Evolutionary conservation across 1,284 basidiomycete species (phyloP), one percentile per base, ranked within the genome.

Genomic region (Leucoagaricus sp.): DNA sequence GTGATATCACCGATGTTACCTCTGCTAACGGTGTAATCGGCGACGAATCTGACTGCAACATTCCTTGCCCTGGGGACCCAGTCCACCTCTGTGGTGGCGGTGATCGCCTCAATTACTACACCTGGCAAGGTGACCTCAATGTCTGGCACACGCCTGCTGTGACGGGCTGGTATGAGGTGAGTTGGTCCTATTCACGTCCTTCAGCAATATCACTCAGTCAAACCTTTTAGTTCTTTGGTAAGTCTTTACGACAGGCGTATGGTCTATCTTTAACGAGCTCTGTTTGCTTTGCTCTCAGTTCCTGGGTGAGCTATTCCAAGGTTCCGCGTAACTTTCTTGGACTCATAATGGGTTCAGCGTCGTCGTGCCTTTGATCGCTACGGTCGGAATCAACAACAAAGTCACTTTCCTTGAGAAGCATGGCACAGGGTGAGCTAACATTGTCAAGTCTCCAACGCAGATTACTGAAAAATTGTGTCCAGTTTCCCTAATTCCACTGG

Each of bases 311-410:
- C 17, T 70, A 36, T 5, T 3, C 28, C 34, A 9, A 1, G 15
- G 1, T 21, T 8, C 29, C n/a, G 29, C n/a, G 23, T 13, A 6
- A 13, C 23, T 6, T 3, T 34, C 33, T 34, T 8, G 3, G 1
- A 50, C 47, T 60, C n/a, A n/a, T n/a, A n/a, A n/a, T n/a, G n/a
- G 33, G 26, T 72, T 69, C 29, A 87, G 88, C 12, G 76, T 91
- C 31, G 75, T 89, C 53, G 82, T 89, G 5, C 88, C 89, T 2
- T 73, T 91, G 52, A 80, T 91, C 42, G 83, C 86, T 4, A 90
- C 89, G 0, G 74, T 91, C 34, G 88, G 89, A 4, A 75, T 87
- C 68, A 91, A 91, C 74, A 82, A 85, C 73, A 91, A 91, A 65
- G 83, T 91, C 50, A 81, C 82, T 0, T 89, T 91, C 72, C 72